Conservation (phyloP, 2,329 filamentous ascomycete genomes). For the Diaporthe sp. region DNA sequence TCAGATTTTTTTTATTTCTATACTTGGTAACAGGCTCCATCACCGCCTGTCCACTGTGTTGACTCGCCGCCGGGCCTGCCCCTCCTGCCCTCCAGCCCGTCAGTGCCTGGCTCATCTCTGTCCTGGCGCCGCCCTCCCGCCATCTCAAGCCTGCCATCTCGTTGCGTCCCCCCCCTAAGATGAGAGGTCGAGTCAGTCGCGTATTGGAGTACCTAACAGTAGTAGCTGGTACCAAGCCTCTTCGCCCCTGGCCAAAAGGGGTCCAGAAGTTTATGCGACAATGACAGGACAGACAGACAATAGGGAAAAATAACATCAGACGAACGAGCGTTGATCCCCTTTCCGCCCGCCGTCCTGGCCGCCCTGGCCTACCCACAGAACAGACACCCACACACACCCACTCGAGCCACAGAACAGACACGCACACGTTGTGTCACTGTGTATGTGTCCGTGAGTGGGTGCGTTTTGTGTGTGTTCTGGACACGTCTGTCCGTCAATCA, state of each 20-base stretch:
- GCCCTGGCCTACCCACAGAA: background rate
- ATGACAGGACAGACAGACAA: too few relatives aligned
- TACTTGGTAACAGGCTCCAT: conserved; percentile 36
- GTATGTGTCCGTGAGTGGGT: background rate
- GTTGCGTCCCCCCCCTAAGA: background rate
- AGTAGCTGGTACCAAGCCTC: conserved; percentile 6
- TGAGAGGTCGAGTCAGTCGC: conserved; percentile 12
- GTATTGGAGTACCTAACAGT: background rate
- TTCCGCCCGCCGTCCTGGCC: background rate
- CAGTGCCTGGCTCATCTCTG: background rate
- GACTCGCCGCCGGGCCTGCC: conserved; percentile 21
- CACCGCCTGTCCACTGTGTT: conserved; percentile 3
- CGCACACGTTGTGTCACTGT: background rate
- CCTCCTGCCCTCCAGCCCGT: background rate
- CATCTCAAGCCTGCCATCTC: background rate
- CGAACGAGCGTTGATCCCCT: conserved; percentile 20
- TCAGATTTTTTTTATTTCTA: conserved; percentile 9
- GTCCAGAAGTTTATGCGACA: conserved; percentile 16
- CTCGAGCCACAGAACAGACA: too few relatives aligned
- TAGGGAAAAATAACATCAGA: conserved; percentile 14
- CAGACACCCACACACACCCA: background rate
- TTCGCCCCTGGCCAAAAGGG: conserved; percentile 9
- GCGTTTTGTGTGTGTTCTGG: background rate
- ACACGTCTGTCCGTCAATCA: conserved; percentile 7
- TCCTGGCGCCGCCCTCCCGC: background rate